phyloP scores from a whole-genome alignment of 2,329 filamentous ascomycete genomes.

The Xylariaceae sp. region DNA sequence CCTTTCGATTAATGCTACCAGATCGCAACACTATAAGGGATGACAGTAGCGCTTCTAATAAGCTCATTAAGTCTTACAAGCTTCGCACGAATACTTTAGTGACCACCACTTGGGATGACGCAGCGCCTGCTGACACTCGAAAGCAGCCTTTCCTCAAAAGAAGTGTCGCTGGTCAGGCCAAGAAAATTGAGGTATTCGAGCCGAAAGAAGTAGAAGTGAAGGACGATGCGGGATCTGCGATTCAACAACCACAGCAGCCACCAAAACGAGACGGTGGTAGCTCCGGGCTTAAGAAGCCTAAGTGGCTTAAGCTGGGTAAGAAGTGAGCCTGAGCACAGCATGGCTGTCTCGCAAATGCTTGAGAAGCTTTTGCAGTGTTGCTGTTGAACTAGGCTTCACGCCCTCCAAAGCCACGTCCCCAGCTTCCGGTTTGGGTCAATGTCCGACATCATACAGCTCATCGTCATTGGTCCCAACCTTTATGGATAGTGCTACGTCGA shows the following conservation, averaged over 20 bases:
- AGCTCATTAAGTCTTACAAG: conserved; percentile 68
- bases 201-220: conserved; percentile 32
- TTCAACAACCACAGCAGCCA: conserved; percentile 3
- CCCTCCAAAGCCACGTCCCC: no score
- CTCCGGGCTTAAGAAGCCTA: conserved; percentile 47
- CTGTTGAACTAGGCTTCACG: no score
- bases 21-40: conserved; percentile 46
- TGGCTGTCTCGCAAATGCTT: no score
- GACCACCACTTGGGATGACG: conserved; percentile 40
- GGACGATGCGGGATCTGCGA: conserved; percentile 5
- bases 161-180: conserved; percentile 47
- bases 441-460: no score
- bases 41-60: conserved; percentile 41
- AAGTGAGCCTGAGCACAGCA: conserved; percentile 48
- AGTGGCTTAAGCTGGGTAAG: conserved; percentile 66
- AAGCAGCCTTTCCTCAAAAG: conserved; percentile 41
- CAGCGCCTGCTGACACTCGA: conserved; percentile 17
- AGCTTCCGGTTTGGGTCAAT: no score
- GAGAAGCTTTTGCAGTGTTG: no score
- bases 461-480: no score
- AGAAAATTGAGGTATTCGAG: conserved; percentile 54
- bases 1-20: conserved; percentile 67
- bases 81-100: conserved; percentile 69
- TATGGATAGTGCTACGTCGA: no score
- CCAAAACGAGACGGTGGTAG: conserved; percentile 18